These are phyloP conservation scores for Yamadazyma kitorensis DNA, from an alignment of 805 yeast genomes.

Conservation along the genomic window DNA sequence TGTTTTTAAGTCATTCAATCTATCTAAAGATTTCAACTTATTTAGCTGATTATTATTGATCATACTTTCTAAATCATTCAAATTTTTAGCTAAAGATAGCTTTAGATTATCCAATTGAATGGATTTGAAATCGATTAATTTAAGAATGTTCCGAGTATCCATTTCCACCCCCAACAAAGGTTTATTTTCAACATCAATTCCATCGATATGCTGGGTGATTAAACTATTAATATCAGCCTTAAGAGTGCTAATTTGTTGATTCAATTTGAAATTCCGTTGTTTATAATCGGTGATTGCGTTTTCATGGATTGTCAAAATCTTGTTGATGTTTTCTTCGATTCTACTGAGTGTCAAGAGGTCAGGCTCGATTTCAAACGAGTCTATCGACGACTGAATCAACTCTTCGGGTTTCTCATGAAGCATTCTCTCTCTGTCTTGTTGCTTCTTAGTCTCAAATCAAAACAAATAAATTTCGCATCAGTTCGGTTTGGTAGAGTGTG, in stretches of 20 bases:
- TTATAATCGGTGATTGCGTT: conserved; percentile 18
- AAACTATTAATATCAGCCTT: conserved; percentile 15
- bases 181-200: conserved; percentile 16
- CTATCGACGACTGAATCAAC: conserved; percentile 41
- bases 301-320: conserved; percentile 26
- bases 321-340: conserved; percentile 36
- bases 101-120: conserved; percentile 43
- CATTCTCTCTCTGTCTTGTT: conserved; percentile 17
- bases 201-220: conserved; percentile 10
- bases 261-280: conserved; percentile 8
- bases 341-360: conserved; percentile 47
- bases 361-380: conserved; percentile 50
- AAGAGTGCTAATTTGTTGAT: conserved; percentile 10
- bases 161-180: conserved; percentile 9
- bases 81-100: conserved; percentile 48
- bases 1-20: conserved; percentile 35
- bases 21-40: conserved; percentile 34
- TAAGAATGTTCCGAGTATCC: conserved; percentile 22
- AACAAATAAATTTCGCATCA: too few species aligned
- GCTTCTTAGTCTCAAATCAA: too few species aligned
- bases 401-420: conserved; percentile 31
- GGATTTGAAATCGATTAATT: conserved; percentile 24
- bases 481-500: too few species aligned
- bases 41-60: conserved; percentile 33
- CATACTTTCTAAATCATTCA: conserved; percentile 47